A percentile compares a stretch with the other conserved stretches of the same genome.
phyloP scores from a whole-genome alignment of 352 stramenopile species.

The Phytophthora cryptogea region DNA sequence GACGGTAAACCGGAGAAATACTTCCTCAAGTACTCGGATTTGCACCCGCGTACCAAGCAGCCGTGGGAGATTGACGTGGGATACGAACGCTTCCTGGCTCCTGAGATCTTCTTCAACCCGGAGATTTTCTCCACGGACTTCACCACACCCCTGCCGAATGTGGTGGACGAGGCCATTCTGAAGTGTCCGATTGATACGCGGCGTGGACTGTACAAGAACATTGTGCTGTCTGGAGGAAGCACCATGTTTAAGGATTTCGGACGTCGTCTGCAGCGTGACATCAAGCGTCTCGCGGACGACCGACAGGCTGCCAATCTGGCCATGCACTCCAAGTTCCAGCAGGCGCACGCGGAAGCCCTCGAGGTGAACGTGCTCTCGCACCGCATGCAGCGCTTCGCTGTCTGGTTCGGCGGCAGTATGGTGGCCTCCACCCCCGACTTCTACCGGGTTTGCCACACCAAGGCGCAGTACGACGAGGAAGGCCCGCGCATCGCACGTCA shows the following conservation, averaged over 20 bases:
- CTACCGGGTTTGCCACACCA: constrained; percentile 95
- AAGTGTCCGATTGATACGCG: constrained; percentile 96
- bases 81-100: constrained; percentile 94
- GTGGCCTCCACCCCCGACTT: constrained; percentile 95
- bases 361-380: constrained; percentile 96
- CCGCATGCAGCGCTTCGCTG: constrained; percentile 93
- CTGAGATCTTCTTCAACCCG: constrained; percentile 97
- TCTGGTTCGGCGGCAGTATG: constrained; percentile 96
- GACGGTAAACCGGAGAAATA: constrained; percentile 93
- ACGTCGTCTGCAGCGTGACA: constrained; percentile 92
- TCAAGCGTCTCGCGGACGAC: constrained; percentile 93
- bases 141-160: constrained; percentile 90
- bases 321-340: constrained; percentile 70
- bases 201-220: constrained; percentile 96
- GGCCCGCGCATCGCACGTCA: constrained; percentile 93
- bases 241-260: constrained; percentile 99
- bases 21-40: constrained; percentile 88
- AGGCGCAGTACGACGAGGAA: constrained; percentile 97
- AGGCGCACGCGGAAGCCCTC: constrained; percentile 71
- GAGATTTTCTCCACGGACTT: constrained; percentile 97
- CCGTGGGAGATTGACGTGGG: constrained; percentile 91
- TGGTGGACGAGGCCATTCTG: constrained; percentile 95
- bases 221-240: constrained; percentile 94
- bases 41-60: constrained; percentile 81
- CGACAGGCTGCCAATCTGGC: constrained; percentile 90